Evolutionary conservation across 371 early-diverging fungal genomes (phyloP), one percentile per base, ranked within the genome.

Genomic region (Fennellomyces sp.): DNA sequence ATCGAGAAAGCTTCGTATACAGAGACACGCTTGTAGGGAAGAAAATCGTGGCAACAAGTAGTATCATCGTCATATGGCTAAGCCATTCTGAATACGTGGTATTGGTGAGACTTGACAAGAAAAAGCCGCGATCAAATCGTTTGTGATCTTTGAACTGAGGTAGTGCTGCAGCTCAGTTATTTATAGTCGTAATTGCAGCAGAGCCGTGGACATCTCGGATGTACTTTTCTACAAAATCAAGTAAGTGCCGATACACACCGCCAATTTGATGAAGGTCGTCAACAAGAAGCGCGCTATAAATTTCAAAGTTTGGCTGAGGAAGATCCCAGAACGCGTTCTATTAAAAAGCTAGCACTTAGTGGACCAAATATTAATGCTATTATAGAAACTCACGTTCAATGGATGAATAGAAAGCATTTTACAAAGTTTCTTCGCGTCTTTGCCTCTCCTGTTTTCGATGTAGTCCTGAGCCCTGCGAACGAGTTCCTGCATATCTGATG

Each of bases 261-360:
- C 53, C 53, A n/a, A 52, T n/a, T 25, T 52, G 53, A 33, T 52
- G 53, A 17, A 52, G 25, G 35, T 27, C 27, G 31, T 52, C 53
- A n/a, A 52, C 53, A 17, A 31, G n/a, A 13, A 52, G 31, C 6
- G 53, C 27, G 13, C 15, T 33, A 33, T 52, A 52, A 17, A 52
- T 52, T 15, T 52, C n/a, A n/a, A 52, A 52, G 11, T n/a, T 36
- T 36, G 10, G 11, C 26, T 27, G 31, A 30, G 53, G 53, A 17
- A 52, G 13, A 13, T 13, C 28, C 53, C 53, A 52, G 25, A 52
- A 52, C n/a, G 53, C 28, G 31, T 52, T 52, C 53, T 47, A n/a
- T n/a, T n/a, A n/a, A n/a, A n/a, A n/a, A n/a, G n/a, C n/a, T n/a
- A n/a, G n/a, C n/a, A n/a, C n/a, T n/a, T n/a, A n/a, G n/a, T n/a